Evolutionary conservation across 2,329 filamentous ascomycete genomes (phyloP), one percentile per base, ranked within the genome.

Genomic region (Domatiomyces catenatus): DNA sequence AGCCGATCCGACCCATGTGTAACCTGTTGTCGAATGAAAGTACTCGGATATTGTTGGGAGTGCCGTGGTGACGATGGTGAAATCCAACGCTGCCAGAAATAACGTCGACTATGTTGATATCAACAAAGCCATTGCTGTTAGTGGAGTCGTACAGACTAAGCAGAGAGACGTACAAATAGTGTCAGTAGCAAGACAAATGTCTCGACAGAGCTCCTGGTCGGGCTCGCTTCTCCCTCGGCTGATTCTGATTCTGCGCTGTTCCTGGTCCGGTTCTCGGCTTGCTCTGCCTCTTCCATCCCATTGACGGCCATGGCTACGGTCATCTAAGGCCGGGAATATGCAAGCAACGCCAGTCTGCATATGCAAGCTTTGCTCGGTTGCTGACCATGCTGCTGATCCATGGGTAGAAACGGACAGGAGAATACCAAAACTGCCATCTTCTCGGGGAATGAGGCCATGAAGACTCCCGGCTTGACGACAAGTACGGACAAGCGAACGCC

Each of bases 1-100:
- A 6, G 73, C 69, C 20, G 67, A 69, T 15, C 74, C 74, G 32
- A 77, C 71, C 75, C 75, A 77, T 5, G 69, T 71, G 54, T 75
- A 76, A 18, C 71, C 73, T 6, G 57, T 61, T 3, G 68, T 64
- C 4, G 71, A 73, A 17, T 74, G 63, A 58, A 78, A 76, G 32
- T 75, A 64, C 53, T 72, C 68, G 15, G 71, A 69, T 48, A 81
- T 81, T 1, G 76, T 79, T 0, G 79, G 78, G 0, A 81, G 65
- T 2, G 78, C 76, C 2, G 79, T 81, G 0, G 78, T 76, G 49
- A 81, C 70, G 55, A 81, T 81, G 0, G 77, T 79, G 51, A 64
- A 62, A 48, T 69, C 66, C 3, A 69, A 58, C 1, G 67, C 66
- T 2, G 66, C 60, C 19, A 67, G 56, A 48, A 66, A 64, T 0